Conservation (phyloP, 768 basidiomycete species). For the Saitozyma podzolica region DNA sequence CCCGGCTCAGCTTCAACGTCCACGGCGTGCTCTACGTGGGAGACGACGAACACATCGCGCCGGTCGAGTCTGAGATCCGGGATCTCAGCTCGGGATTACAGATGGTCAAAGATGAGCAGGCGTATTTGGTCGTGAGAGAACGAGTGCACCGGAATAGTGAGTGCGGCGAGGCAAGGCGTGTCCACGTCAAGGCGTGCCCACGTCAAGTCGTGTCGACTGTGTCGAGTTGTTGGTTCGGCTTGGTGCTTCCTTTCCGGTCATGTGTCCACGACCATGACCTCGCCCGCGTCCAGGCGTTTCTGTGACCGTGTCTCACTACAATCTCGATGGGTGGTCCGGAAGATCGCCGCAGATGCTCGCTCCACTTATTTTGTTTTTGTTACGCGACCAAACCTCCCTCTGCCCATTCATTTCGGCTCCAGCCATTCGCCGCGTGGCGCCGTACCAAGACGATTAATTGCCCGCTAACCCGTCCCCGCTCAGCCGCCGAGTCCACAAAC, state of each 20-base stretch:
- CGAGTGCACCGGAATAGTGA: conserved; percentile 89
- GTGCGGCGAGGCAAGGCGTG: conserved; percentile 52
- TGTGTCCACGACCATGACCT: too few species aligned
- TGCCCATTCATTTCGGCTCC: neutral
- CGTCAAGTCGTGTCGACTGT: too few species aligned
- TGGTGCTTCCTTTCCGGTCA: neutral
- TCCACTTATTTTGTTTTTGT: too few species aligned
- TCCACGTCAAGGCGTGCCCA: too few species aligned
- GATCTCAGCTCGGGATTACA: conserved; percentile 74
- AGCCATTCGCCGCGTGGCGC: neutral
- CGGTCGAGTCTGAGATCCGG: conserved; percentile 94
- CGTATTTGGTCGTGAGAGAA: conserved; percentile 95
- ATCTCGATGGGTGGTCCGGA: too few species aligned
- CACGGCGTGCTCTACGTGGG: conserved; percentile 93
- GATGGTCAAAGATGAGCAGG: conserved; percentile 96
- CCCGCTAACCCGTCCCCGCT: neutral
- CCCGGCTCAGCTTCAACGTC: conserved; percentile 78
- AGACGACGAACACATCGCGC: conserved; percentile 82
- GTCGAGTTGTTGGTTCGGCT: too few species aligned
- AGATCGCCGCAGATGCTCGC: too few species aligned
- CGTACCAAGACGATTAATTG: neutral
- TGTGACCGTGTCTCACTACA: neutral
- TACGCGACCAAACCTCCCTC: neutral
- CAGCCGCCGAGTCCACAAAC: conserved; percentile 56
- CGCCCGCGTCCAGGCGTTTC: neutral